phyloP scores from a whole-genome alignment of 2,329 filamentous ascomycete genomes.

The Calonectria montana region DNA sequence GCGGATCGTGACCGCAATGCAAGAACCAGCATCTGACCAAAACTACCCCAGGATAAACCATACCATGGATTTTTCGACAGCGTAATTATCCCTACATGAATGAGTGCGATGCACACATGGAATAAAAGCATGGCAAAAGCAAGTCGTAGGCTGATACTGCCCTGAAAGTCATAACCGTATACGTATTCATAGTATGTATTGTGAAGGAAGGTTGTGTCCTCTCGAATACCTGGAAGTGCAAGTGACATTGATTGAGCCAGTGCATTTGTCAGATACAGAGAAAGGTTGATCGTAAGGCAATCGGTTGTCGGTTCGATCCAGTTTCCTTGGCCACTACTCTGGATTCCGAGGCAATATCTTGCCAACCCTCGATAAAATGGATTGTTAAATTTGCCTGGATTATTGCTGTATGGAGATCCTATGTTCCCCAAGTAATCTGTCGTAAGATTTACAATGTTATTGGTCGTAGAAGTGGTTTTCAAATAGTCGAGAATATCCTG shows the following conservation, averaged over 20 bases:
- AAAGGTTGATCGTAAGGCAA: not conserved
- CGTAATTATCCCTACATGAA: not conserved
- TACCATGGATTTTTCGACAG: not conserved
- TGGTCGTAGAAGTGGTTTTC: not conserved
- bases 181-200: not conserved
- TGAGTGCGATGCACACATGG: not conserved
- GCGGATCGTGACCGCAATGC: not conserved
- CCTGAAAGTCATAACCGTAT: not conserved
- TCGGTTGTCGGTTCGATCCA: not conserved
- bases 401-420: not conserved
- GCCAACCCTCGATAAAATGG: not conserved
- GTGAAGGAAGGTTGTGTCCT: not conserved
- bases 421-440: not conserved
- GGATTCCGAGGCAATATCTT: not conserved
- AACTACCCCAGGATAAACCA: not conserved
- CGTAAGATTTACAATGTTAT: not conserved
- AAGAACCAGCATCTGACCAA: not conserved
- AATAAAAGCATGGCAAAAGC: not conserved
- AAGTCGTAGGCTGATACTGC: not conserved
- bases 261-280: not conserved
- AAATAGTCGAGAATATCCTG: not conserved
- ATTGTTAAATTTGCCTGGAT: not conserved
- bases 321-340: too few relatives aligned
- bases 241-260: not conserved
- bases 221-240: not conserved